Evolutionary conservation across 331 rosid species (phyloP), one percentile per base, ranked within the genome.

Genomic region (Rosa hybrid): DNA sequence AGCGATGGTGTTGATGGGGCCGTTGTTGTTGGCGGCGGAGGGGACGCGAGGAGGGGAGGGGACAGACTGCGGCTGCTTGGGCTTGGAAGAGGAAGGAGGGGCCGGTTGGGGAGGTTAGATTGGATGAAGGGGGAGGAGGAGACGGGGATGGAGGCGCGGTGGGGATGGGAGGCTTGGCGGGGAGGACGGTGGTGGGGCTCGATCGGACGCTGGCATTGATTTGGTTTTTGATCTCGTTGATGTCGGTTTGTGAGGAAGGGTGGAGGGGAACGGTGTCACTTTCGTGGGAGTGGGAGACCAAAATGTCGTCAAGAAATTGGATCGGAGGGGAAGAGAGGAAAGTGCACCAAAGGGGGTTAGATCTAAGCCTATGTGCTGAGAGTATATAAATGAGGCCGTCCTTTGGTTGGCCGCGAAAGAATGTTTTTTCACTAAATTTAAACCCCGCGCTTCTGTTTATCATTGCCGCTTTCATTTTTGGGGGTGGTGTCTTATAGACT

Each of bases 171-270:
- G 97, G 44, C 27, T 25, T 25, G 27, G 27, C 27, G 27, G 27
- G 27, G 27, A 25, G 27, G 27, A 96, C 97, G 34, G 89, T 85
- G 59, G 94, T 72, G 46, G 97, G 90, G 56, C 87, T 86, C 1
- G 94, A 79, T 78, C 84, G 94, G 65, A 86, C 91, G 82, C 88
- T 86, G 68, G 94, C 92, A 76, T 88, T 70, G 84, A 96, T 96
- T 64, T 91, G 99, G 67, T 90, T 96, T 83, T 95, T 97, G 90
- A 93, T 96, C 99, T 96, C 99, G 82, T 96, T 98, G 49, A 96
- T 96, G 90, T 96, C 98, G 16, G 99, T 93, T 65, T 96, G 99
- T 57, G 98, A 93, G 30, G 99, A 93, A 6, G 89, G 82, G 82
- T 93, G 93, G 39, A 95, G 96, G 50, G 98, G 99, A 18, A 89